Conservation (phyloP, 805 yeast species). For the Candida piceae region DNA sequence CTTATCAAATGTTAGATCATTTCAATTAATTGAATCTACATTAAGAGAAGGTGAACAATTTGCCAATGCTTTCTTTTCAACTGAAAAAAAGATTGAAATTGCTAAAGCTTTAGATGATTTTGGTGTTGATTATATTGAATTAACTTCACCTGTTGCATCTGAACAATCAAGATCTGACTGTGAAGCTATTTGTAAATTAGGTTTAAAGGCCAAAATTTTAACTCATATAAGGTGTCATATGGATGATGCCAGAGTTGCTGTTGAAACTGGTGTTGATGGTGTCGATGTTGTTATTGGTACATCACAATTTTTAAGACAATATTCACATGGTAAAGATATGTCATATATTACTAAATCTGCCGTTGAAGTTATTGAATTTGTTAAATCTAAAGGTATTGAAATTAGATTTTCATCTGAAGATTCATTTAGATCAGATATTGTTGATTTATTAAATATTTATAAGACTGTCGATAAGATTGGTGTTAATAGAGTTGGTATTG, state of each 20-base stretch:
- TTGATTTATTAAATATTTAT: conserved; percentile 90
- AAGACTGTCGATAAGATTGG: conserved; percentile 96
- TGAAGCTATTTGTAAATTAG: conserved; percentile 97
- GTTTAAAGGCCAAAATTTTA: conserved; percentile 89
- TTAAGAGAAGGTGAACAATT: conserved; percentile 98
- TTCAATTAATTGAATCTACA: conserved; percentile 92
- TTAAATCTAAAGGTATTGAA: conserved; percentile 94
- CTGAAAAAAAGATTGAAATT: conserved; percentile 93
- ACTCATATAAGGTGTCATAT: conserved; percentile 98
- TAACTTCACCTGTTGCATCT: conserved; percentile 96
- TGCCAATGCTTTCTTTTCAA: conserved; percentile 92
- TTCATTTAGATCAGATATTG: conserved; percentile 94
- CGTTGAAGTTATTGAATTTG: conserved; percentile 93
- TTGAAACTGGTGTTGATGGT: conserved; percentile 98
- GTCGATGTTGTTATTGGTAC: conserved; percentile 98
- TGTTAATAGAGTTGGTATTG: conserved; percentile 98
- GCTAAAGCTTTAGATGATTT: conserved; percentile 96
- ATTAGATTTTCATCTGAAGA: conserved; percentile 96
- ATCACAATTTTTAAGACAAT: conserved; percentile 89
- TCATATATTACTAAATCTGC: conserved; percentile 94
- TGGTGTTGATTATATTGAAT: conserved; percentile 96
- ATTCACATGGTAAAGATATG: conserved; percentile 98
- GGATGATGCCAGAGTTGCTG: conserved; percentile 98
- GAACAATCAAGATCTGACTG: conserved; percentile 92
- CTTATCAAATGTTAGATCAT: conserved; percentile 80